phyloP scores from a whole-genome alignment of 352 stramenopile species.

The Phytophthora melonis region DNA sequence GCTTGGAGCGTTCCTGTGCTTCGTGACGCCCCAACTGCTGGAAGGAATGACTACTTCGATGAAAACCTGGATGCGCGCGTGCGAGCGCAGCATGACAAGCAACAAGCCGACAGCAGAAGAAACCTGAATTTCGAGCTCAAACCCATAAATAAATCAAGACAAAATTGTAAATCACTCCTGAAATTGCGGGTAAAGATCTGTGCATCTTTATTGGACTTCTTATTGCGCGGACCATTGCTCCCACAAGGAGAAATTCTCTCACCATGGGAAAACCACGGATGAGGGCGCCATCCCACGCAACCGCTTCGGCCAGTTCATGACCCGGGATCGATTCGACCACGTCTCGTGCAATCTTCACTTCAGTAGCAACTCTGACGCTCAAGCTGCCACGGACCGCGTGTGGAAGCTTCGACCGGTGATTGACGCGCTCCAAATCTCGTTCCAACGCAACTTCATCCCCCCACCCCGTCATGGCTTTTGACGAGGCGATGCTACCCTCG shows the following conservation, averaged over 20 bases:
- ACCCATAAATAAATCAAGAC: not conserved
- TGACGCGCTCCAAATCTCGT: no score
- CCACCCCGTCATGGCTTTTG: not conserved
- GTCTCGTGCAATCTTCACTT: not conserved
- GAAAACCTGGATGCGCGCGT: conserved; percentile 13
- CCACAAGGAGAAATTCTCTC: not conserved
- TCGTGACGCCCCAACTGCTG: conserved; percentile 2
- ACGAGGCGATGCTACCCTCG: conserved; percentile 6
- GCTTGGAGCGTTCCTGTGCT: not conserved
- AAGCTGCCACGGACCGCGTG: not conserved
- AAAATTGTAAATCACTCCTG: not conserved
- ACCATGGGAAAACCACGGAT: not conserved
- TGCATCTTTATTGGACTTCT: conserved; percentile 13
- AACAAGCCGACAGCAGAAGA: not conserved
- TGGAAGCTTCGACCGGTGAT: not conserved
- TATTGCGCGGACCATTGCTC: conserved; percentile 2
- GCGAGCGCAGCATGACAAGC: conserved; percentile 5
- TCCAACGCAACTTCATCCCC: no score
- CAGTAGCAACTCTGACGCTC: not conserved
- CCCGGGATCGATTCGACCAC: not conserved
- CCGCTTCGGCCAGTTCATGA: not conserved
- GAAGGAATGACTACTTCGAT: conserved; percentile 7
- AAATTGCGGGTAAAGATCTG: conserved; percentile 5
- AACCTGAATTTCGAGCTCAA: not conserved
- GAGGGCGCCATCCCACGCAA: not conserved